A percentile compares a stretch with the other conserved stretches of the same genome.
phyloP scores from a whole-genome alignment of 805 yeast species.

The Cephaloascus albidus region DNA sequence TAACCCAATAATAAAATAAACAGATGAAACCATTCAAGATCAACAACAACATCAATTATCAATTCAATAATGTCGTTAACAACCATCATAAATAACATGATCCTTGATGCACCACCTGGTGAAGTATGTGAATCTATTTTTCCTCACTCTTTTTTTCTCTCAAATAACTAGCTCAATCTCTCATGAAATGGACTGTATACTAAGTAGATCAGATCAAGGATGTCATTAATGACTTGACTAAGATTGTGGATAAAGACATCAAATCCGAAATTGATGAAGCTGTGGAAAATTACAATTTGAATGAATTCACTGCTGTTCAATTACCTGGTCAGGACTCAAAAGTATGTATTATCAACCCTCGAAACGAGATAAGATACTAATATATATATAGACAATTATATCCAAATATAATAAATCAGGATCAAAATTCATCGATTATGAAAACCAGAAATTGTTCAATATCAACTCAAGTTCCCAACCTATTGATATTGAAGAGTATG shows the following conservation, averaged over 20 bases:
- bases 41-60: no score
- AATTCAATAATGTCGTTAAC: conserved; percentile 8
- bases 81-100: conserved; percentile 17
- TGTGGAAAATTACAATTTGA: conserved; percentile 28
- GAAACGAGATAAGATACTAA: conserved; percentile 6
- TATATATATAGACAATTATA: conserved; percentile 21
- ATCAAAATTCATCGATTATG: conserved; percentile 45
- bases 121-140: no score
- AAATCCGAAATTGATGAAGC: conserved; percentile 16
- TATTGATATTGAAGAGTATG: conserved; percentile 40
- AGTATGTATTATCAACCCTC: background rate
- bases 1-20: no score
- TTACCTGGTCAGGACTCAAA: conserved; percentile 12
- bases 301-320: conserved; percentile 20
- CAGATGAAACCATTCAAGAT: no score
- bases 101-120: conserved; percentile 35
- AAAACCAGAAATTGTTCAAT: conserved; percentile 37
- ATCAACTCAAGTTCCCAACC: conserved; percentile 47
- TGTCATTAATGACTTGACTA: conserved; percentile 29
- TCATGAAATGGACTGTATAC: no score
- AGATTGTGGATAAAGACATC: conserved; percentile 29
- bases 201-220: no score
- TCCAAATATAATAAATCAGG: conserved; percentile 40
- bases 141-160: no score
- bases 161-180: no score